Evolutionary conservation across 1,284 basidiomycete species (phyloP).

Genomic region (Heterobasidion parviporum): DNA sequence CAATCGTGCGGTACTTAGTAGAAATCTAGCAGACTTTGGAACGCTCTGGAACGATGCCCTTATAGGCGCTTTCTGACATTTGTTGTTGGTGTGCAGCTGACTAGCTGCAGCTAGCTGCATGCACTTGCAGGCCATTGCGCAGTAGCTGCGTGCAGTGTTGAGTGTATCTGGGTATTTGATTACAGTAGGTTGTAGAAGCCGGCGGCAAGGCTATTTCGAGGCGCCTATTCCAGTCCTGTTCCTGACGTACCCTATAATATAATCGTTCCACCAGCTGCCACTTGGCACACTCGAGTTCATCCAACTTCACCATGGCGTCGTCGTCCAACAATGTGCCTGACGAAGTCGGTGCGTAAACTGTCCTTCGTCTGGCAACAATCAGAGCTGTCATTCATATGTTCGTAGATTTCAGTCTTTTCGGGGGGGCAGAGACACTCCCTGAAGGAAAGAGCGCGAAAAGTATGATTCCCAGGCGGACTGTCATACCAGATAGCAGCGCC

Average conservation of each 20-base stretch:
- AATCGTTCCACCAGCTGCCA: neutral
- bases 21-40: no score
- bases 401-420: constrained; percentile 67
- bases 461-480: constrained; percentile 52
- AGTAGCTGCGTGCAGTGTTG: no score
- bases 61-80: no score
- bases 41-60: no score
- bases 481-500: constrained; percentile 34
- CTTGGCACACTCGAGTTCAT: neutral
- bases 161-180: no score
- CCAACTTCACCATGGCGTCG: constrained; percentile 5
- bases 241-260: no score
- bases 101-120: no score
- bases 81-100: no score
- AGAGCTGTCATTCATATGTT: neutral
- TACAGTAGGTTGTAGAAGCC: neutral
- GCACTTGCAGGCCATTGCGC: no score
- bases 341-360: constrained; percentile 7
- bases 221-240: no score
- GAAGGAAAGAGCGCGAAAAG: constrained; percentile 33
- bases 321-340: constrained; percentile 10
- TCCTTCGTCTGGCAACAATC: neutral
- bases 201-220: neutral
- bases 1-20: no score
- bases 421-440: constrained; percentile 67